phyloP scores from a whole-genome alignment of 2,329 filamentous ascomycete species.

The Colletotrichum sp. region DNA sequence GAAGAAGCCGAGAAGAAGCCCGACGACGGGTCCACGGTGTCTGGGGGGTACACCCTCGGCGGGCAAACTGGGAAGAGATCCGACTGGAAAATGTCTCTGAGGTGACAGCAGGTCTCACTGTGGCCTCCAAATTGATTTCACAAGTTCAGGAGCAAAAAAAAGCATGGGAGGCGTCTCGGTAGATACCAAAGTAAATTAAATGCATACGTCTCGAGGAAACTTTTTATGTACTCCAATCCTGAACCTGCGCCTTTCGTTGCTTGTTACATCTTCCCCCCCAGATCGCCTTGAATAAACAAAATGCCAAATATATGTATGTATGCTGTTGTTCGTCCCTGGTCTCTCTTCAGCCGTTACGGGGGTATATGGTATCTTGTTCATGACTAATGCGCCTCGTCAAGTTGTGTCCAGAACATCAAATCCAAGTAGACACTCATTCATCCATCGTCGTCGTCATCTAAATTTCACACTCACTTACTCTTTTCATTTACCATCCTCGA shows the following conservation, averaged over 20 bases:
- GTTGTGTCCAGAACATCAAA: conserved; percentile 4
- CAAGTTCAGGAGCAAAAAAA: not conserved
- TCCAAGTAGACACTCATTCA: not conserved
- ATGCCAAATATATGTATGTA: not conserved
- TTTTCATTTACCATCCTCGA: conserved; percentile 15
- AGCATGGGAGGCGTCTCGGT: not conserved
- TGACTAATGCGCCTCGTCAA: conserved; percentile 9
- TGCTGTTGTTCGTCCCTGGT: not conserved
- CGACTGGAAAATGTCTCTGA: conserved; percentile 26
- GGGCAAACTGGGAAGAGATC: conserved; percentile 9
- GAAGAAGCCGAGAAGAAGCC: not conserved
- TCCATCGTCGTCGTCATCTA: not conserved
- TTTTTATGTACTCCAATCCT: not conserved
- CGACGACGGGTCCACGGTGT: conserved; percentile 19
- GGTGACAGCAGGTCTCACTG: not conserved
- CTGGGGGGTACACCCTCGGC: conserved; percentile 23
- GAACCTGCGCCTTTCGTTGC: not conserved
- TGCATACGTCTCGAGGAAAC: not conserved
- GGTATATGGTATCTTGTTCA: conserved; percentile 16
- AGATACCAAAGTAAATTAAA: not conserved
- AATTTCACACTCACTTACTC: not conserved
- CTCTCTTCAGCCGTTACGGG: not conserved
- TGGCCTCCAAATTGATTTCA: not conserved
- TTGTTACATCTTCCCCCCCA: not conserved
- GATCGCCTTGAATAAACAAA: not conserved